Percentiles rank a stretch among this genome's conserved stretches.
Evolutionary conservation across 352 stramenopile genomes (phyloP).

Genomic region (Pythium biforme): DNA sequence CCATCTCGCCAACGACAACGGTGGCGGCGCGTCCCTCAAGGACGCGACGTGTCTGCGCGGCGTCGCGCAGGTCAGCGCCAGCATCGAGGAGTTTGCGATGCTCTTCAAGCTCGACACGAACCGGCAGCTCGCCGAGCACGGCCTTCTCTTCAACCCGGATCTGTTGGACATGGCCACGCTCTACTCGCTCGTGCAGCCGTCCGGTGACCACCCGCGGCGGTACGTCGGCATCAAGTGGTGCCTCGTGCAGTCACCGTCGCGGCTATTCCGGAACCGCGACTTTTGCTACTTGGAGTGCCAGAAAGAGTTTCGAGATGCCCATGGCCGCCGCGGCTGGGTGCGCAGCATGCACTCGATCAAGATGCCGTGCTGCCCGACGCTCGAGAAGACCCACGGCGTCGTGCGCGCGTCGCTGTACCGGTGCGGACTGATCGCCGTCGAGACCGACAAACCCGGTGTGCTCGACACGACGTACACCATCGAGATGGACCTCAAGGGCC

Average conservation of each 20-base stretch:
- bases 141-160: conserved; percentile 77
- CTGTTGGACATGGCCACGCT: conserved; percentile 69
- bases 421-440: conserved; percentile 73
- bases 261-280: conserved; percentile 72
- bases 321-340: conserved; percentile 50
- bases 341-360: conserved; percentile 63
- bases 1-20: background rate
- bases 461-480: conserved; percentile 81
- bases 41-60: conserved; percentile 66
- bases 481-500: conserved; percentile 82
- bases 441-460: conserved; percentile 70
- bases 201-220: conserved; percentile 61
- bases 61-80: conserved; percentile 68
- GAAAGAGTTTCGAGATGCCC: conserved; percentile 73
- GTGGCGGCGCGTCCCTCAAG: conserved; percentile 10
- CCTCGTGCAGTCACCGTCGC: conserved; percentile 66
- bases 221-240: conserved; percentile 86
- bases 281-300: conserved; percentile 87
- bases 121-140: conserved; percentile 55
- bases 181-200: conserved; percentile 72
- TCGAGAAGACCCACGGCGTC: conserved; percentile 39
- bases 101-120: conserved; percentile 81
- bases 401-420: conserved; percentile 82
- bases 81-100: conserved; percentile 81
- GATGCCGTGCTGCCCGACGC: conserved; percentile 44